Evolutionary conservation across 1,139 yeast genomes (phyloP).

Genomic region (Suhomyces wounanorum): DNA sequence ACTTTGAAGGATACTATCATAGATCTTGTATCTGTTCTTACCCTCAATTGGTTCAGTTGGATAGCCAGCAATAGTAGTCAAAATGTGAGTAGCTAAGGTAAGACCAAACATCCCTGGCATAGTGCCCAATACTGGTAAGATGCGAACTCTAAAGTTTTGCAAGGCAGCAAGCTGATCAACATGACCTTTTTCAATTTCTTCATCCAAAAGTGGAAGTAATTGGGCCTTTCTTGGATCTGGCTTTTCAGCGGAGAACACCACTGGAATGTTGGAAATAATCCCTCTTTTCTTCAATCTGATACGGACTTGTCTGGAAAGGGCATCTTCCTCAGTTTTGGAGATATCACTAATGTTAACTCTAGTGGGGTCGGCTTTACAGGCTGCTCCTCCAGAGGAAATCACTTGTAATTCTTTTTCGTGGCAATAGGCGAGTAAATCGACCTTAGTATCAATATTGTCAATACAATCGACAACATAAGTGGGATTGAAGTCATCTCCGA

Average conservation of each 20-base stretch:
- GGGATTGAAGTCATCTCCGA: slow-evolving; percentile 57
- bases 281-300: slow-evolving; percentile 80
- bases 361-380: slow-evolving; percentile 61
- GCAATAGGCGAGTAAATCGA: slow-evolving; percentile 79
- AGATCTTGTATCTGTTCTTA: slow-evolving; percentile 80
- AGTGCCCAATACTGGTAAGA: slow-evolving; percentile 92
- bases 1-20: slow-evolving; percentile 79
- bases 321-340: slow-evolving; percentile 80
- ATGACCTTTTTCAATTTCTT: slow-evolving; percentile 74
- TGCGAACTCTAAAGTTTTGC: slow-evolving; percentile 87
- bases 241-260: slow-evolving; percentile 90
- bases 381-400: slow-evolving; percentile 94
- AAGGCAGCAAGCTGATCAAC: slow-evolving; percentile 88
- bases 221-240: slow-evolving; percentile 95
- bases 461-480: slow-evolving; percentile 89
- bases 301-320: slow-evolving; percentile 85
- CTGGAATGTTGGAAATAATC: slow-evolving; percentile 73
- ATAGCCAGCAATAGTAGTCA: slow-evolving; percentile 81
- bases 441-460: slow-evolving; percentile 93
- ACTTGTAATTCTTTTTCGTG: slow-evolving; percentile 59
- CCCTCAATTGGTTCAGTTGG: slow-evolving; percentile 89
- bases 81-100: slow-evolving; percentile 79
- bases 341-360: slow-evolving; percentile 48
- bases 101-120: slow-evolving; percentile 96
- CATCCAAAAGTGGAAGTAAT: slow-evolving; percentile 78